Evolutionary conservation across 1,284 basidiomycete species (phyloP), one percentile per base, ranked within the genome.

Genomic region (Papiliotrema laurentii): DNA sequence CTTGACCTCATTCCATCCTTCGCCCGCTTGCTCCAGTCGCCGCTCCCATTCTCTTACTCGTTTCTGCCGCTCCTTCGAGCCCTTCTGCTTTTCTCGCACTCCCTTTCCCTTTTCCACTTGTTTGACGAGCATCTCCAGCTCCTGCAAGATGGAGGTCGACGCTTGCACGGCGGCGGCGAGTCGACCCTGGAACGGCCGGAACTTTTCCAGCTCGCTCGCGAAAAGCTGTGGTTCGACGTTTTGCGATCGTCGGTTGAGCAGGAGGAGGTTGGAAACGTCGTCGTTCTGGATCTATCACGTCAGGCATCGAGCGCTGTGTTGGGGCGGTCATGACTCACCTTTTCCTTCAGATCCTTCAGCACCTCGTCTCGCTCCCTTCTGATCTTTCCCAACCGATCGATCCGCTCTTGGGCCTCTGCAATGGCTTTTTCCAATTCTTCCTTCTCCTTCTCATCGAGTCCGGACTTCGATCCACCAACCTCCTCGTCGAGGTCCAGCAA

Each of bases 161-260:
- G 87, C 84, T 44, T 85, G 82, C 2, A 89, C 77, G 0, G 88
- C 89, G 1, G 85, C 79, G 2, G 81, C 76, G 1, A 97, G 76
- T 4, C 89, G 82, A 42, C 86, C 82, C 69, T 96, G 91, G 66
- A 89, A 92, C 1, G 92, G 89, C 21, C 83, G 80, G 77, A 97
- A 97, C 74, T 97, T 97, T 71, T 97, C 93, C 16, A 97, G 81
- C 71, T 97, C 93, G 5, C 85, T 81, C 0, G 90, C 88, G 63
- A 97, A 97, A 16, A 97, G 78, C 1, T 88, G 81, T 0, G 87
- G 85, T 60, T 97, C 91, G 4, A 88, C 85, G 33, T 84, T 83
- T 24, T 83, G 81, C 54, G 90, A 86, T 16, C 92, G 85, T 14
- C 90, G 83, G 67, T 97, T 96, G 45, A 97, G 81, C 2, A 98